phyloP scores from a whole-genome alignment of 2,329 filamentous ascomycete genomes.

The Calonectria hawksworthii region DNA sequence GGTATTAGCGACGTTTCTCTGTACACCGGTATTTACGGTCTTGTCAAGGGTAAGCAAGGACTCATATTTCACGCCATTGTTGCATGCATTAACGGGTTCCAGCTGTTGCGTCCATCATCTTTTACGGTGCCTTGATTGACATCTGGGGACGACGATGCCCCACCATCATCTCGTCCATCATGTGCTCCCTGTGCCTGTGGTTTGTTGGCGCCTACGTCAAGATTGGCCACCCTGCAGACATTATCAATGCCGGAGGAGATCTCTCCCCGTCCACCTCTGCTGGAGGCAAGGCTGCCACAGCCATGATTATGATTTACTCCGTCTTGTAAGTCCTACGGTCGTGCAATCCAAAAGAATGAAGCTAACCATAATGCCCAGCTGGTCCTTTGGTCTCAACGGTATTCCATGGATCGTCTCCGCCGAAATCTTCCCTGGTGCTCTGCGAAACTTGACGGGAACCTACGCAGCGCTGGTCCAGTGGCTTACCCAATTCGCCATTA shows the following conservation, averaged over 20 bases:
- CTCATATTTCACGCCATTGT: fast-evolving
- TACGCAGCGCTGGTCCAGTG: constrained; percentile 58
- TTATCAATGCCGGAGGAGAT: constrained; percentile 58
- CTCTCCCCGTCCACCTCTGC: constrained; percentile 57
- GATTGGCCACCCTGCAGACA: constrained; percentile 61
- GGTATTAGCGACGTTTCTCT: constrained; percentile 61
- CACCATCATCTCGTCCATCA: constrained; percentile 62
- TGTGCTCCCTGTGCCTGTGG: constrained; percentile 64
- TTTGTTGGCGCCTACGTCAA: constrained; percentile 68
- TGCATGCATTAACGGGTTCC: constrained; percentile 7
- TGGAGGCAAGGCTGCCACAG: constrained; percentile 66
- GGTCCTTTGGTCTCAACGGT: constrained; percentile 60
- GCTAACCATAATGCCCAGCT: constrained; percentile 43
- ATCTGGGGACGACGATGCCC: constrained; percentile 56
- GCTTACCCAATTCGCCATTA: constrained; percentile 59
- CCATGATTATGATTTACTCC: constrained; percentile 68
- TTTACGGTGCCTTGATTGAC: constrained; percentile 57
- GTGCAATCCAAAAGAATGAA: fast-evolving
- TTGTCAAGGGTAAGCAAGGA: constrained; percentile 51
- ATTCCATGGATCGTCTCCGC: constrained; percentile 61
- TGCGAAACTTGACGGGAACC: constrained; percentile 58
- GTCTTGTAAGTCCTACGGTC: constrained; percentile 59
- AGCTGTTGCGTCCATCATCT: constrained; percentile 57
- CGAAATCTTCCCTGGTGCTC: constrained; percentile 60
- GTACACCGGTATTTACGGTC: constrained; percentile 66